Evolutionary conservation across 2,329 filamentous ascomycete genomes (phyloP).

Genomic region (Penicillium sp.): DNA sequence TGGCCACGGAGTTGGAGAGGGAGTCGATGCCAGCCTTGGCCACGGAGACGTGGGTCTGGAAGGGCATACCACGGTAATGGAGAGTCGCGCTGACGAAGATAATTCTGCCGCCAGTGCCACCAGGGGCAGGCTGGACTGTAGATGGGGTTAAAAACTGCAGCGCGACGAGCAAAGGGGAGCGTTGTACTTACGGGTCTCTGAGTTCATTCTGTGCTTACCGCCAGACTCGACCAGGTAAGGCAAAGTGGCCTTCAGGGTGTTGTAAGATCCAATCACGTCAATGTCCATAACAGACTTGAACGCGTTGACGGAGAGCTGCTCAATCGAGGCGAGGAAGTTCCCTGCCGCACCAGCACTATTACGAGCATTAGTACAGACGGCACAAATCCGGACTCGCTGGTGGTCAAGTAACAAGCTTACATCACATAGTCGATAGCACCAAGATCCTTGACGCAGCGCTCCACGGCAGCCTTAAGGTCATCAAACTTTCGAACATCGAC

Average conservation of each 20-base stretch:
- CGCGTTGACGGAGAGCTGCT: conserved; percentile 79
- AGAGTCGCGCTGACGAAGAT: conserved; percentile 89
- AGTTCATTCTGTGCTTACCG: conserved; percentile 60
- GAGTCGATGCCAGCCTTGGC: conserved; percentile 92
- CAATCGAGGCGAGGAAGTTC: conserved; percentile 88
- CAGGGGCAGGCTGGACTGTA: conserved; percentile 39
- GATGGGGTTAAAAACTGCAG: conserved; percentile 9
- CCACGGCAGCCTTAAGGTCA: conserved; percentile 70
- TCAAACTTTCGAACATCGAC: conserved; percentile 73
- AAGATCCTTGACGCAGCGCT: conserved; percentile 77
- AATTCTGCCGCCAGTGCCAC: conserved; percentile 74
- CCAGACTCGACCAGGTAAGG: conserved; percentile 79
- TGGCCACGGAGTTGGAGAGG: conserved; percentile 73
- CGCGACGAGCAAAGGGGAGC: not conserved
- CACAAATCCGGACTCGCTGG: not conserved
- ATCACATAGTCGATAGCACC: conserved; percentile 92
- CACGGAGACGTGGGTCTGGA: conserved; percentile 87
- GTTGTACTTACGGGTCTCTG: conserved; percentile 49
- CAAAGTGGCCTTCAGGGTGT: conserved; percentile 89
- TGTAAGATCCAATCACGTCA: conserved; percentile 89
- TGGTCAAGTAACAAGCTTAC: conserved; percentile 49
- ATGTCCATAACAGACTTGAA: conserved; percentile 98
- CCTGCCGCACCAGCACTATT: conserved; percentile 85
- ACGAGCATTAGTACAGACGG: conserved; percentile 12
- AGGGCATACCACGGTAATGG: conserved; percentile 81